A percentile compares a stretch with the other conserved stretches of the same genome.
These are phyloP conservation scores for Vaccinium corymbosum DNA, from an alignment of 148 eudicot species.

Conservation along the genomic window DNA sequence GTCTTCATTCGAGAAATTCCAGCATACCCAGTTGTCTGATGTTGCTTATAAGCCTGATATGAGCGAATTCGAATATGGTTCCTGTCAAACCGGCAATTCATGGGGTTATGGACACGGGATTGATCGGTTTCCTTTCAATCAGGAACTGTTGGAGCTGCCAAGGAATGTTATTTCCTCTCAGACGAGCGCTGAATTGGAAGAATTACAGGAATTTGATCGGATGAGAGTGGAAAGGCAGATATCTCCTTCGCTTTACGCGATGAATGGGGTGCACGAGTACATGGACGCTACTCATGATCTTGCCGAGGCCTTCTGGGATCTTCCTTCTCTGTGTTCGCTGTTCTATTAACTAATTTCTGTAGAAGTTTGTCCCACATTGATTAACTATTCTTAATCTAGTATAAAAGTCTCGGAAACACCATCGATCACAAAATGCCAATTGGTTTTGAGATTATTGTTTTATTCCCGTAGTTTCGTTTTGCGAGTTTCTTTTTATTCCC, in stretches of 20 bases:
- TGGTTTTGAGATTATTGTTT: not conserved
- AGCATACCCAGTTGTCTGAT: slow-evolving; percentile 33
- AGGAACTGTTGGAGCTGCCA: slow-evolving; percentile 12
- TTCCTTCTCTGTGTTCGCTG: slow-evolving; percentile 51
- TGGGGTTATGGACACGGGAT: slow-evolving; percentile 30
- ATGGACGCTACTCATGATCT: slow-evolving; percentile 57
- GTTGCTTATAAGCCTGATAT: slow-evolving; percentile 68
- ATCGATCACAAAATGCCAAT: not conserved
- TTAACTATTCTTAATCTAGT: not conserved
- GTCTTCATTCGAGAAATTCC: not conserved
- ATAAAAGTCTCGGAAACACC: not conserved
- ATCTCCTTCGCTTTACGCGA: slow-evolving; percentile 41
- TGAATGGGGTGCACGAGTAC: slow-evolving; percentile 52
- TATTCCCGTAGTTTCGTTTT: not conserved
- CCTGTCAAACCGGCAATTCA: slow-evolving; percentile 25
- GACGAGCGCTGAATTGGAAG: slow-evolving; percentile 15
- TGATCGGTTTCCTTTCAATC: slow-evolving; percentile 22
- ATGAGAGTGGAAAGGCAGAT: slow-evolving; percentile 67
- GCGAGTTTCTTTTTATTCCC: not conserved
- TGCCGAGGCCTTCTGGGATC: slow-evolving; percentile 67
- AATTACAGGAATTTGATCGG: slow-evolving; percentile 45
- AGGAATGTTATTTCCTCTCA: not conserved
- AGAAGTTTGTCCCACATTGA: not conserved
- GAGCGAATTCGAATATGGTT: slow-evolving; percentile 32
- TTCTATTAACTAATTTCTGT: slow-evolving; percentile 16